Conservation (phyloP, 2,329 filamentous ascomycete species). For the Xylaria sp. region DNA sequence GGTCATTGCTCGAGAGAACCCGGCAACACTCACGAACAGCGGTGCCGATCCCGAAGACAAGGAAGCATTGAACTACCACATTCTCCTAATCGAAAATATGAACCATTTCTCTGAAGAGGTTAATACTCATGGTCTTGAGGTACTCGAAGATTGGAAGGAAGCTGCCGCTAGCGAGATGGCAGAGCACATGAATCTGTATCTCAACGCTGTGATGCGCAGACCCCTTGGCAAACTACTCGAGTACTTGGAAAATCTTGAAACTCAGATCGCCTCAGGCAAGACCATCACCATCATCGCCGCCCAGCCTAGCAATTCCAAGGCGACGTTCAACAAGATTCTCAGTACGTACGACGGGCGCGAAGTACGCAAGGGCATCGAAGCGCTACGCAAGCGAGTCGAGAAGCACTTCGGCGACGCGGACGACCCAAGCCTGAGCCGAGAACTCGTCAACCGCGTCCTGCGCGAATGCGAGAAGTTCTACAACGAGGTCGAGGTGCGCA, state of each 20-base stretch:
- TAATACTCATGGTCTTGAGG: constrained; percentile 76
- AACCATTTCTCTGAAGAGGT: constrained; percentile 96
- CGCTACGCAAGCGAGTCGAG: constrained; percentile 89
- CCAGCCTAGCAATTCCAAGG: constrained; percentile 84
- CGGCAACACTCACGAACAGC: constrained; percentile 57
- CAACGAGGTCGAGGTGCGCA: constrained; percentile 68
- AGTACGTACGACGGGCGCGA: constrained; percentile 84
- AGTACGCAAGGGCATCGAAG: constrained; percentile 88
- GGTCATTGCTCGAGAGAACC: constrained; percentile 84
- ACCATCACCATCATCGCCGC: constrained; percentile 73
- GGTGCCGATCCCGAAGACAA: constrained; percentile 82
- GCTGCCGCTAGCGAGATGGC: constrained; percentile 81
- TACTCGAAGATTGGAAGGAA: constrained; percentile 84
- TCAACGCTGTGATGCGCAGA: constrained; percentile 86
- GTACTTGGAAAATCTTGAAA: constrained; percentile 89
- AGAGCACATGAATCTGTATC: constrained; percentile 89
- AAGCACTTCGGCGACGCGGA: constrained; percentile 97
- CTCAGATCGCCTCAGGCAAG: constrained; percentile 70
- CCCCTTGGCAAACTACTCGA: constrained; percentile 92
- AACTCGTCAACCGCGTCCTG: constrained; percentile 67
- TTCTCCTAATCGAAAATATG: constrained; percentile 98
- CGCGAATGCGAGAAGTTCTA: constrained; percentile 73
- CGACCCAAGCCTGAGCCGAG: constrained; percentile 72
- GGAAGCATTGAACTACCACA: constrained; percentile 96
- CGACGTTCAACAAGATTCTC: constrained; percentile 86